Conservation (phyloP, 192 early-diverging fungal genomes). For the Backusella westeae region DNA sequence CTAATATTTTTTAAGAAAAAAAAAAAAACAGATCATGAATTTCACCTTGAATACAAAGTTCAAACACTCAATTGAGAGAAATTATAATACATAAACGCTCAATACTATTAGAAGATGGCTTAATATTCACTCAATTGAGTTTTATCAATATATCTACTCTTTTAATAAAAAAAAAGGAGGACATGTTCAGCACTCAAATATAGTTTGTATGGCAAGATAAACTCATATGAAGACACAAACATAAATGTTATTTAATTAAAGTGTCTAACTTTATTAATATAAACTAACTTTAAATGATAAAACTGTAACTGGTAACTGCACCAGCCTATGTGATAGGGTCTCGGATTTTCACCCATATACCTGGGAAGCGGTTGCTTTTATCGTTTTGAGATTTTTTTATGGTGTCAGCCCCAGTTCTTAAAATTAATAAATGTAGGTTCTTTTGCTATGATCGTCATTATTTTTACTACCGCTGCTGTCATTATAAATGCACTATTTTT, state of each 20-base stretch:
- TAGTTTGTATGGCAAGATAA: neutral
- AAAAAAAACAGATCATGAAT: neutral
- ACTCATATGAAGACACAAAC: neutral
- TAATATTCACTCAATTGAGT: too few relatives aligned
- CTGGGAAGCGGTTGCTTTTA: neutral
- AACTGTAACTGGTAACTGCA: neutral
- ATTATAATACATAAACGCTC: too few relatives aligned
- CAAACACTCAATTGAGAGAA: too few relatives aligned
- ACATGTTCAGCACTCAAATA: neutral
- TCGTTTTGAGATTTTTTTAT: neutral
- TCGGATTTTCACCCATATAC: neutral
- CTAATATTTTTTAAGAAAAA: neutral
- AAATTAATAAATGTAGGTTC: neutral
- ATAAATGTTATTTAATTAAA: neutral
- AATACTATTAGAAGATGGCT: too few relatives aligned
- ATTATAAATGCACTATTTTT: neutral
- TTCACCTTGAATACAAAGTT: too few relatives aligned
- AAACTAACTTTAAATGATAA: neutral
- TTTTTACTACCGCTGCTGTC: neutral
- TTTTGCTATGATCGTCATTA: neutral
- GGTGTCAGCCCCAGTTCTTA: neutral
- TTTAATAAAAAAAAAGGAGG: neutral
- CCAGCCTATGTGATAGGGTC: neutral
- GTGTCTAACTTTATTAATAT: neutral
- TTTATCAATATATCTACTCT: too few relatives aligned